Conservation (phyloP, 441 rosid genomes). For the Populus hybrid region DNA sequence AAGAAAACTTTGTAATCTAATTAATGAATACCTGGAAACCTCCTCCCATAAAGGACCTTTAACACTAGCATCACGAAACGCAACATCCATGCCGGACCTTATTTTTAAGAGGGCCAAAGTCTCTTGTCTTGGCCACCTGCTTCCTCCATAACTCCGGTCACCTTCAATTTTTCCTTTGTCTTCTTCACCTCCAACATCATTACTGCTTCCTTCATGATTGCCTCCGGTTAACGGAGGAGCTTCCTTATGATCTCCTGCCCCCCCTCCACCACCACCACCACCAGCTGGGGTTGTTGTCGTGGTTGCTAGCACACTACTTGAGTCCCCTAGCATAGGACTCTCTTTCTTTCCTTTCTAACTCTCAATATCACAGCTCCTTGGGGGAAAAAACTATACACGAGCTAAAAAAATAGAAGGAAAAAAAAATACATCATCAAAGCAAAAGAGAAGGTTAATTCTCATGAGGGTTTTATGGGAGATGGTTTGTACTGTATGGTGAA, state of each 20-base stretch:
- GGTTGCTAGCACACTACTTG: constrained; percentile 28
- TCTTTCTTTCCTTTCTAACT: constrained; percentile 11
- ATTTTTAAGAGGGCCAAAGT: constrained; percentile 72
- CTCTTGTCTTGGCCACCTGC: constrained; percentile 91
- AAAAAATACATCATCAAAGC: neutral
- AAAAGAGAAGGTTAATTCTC: constrained; percentile 40
- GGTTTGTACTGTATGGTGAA: constrained; percentile 38
- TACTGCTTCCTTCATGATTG: neutral
- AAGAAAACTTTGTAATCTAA: neutral
- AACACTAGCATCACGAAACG: constrained; percentile 70
- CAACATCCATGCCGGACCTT: constrained; percentile 80
- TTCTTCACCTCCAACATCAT: constrained; percentile 14
- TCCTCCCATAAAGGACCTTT: constrained; percentile 95
- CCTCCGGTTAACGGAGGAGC: neutral
- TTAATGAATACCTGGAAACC: constrained; percentile 60
- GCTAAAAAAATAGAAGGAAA: neutral
- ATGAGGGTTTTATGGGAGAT: constrained; percentile 47
- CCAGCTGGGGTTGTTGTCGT: constrained; percentile 22
- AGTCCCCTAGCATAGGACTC: constrained; percentile 34
- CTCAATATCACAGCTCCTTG: constrained; percentile 25
- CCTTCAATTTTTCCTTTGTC: constrained; percentile 28
- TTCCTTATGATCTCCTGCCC: constrained; percentile 1
- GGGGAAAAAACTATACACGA: neutral
- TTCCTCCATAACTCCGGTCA: constrained; percentile 46
- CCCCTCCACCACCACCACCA: constrained; percentile 11